Evolutionary conservation across 345 rosid species (phyloP), one percentile per base, ranked within the genome.

Genomic region (Orychophragmus violaceus): DNA sequence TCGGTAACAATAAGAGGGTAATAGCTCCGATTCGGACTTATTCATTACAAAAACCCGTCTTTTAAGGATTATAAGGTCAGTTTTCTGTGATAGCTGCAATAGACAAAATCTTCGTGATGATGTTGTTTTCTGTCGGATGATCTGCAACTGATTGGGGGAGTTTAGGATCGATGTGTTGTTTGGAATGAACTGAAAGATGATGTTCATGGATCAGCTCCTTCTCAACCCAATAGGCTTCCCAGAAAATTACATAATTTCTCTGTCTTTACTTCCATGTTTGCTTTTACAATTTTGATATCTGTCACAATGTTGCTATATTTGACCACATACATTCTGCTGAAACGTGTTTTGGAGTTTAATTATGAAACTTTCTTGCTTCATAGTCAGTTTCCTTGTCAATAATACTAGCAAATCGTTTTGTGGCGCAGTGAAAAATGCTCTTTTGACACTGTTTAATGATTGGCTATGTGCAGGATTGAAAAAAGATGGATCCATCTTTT

Each of bases 401-500:
- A 51, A 46, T 52, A 29, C 16, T 29, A 62, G 37, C 18, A 59
- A 17, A 24, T 19, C 24, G 2, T 56, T 51, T 51, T 30, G 8
- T 55, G 24, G 53, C 0, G n/a, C 6, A 17, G 13, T 22, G n/a
- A n/a, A n/a, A 21, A 17, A 30, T 60, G 35, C 19, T 61, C 33
- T 27, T 28, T 16, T 71, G 64, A 45, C 50, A 18, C 1, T 45
- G 32, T 33, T 54, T 56, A 25, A 10, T 71, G 19, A 35, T 21
- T 37, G 53, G 12, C 6, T 64, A 57, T 49, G 53, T 33, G 59
- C 66, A 72, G 70, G 57, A 16, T 13, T 32, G 16, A 44, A 42
- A 5, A 23, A 51, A 8, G 24, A 70, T 69, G 63, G 57, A 62
- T 25, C 68, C 1, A 14, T 59, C 72, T 17, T 59, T 8, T 59